A percentile compares a stretch with the other conserved stretches of the same genome.
Evolutionary conservation across 805 yeast species (phyloP).

Genomic region (Metschnikowia drakensbergensis): DNA sequence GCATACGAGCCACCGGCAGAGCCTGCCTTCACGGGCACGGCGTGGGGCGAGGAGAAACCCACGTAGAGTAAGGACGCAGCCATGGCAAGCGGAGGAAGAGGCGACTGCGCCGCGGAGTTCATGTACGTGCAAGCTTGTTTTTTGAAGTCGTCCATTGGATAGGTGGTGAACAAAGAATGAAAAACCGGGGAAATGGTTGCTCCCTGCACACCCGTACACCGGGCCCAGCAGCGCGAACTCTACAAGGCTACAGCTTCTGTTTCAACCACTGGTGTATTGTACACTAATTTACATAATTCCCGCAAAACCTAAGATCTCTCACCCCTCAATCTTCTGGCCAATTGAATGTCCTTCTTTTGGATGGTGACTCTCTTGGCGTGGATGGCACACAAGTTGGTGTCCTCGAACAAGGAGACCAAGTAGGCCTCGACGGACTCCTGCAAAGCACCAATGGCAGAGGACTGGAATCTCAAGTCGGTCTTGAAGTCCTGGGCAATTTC

Average conservation of each 20-base stretch:
- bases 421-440: conserved; percentile 99
- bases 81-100: conserved; percentile 17
- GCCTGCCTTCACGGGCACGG: conserved; percentile 13
- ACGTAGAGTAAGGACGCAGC: conserved; percentile 14
- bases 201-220: conserved; percentile 3
- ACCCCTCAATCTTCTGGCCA: conserved; percentile 98
- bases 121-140: conserved; percentile 11
- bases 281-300: conserved; percentile 18
- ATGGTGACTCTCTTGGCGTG: conserved; percentile 99
- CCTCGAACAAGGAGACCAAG: conserved; percentile 93
- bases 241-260: not conserved
- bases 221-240: not conserved
- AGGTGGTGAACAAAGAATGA: not conserved
- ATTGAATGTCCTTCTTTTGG: conserved; percentile 96
- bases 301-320: conserved; percentile 64
- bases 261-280: conserved; percentile 15
- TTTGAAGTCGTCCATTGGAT: conserved; percentile 10
- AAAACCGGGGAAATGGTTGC: not conserved
- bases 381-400: conserved; percentile 96
- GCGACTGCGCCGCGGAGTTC: conserved; percentile 16
- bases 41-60: conserved; percentile 13
- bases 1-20: conserved; percentile 21
- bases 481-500: conserved; percentile 94
- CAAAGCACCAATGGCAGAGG: conserved; percentile 95
- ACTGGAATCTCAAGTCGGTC: conserved; percentile 93